A percentile compares a stretch with the other conserved stretches of the same genome.
Conservation (phyloP, 768 basidiomycete species). For the Gyrodon lividus region DNA sequence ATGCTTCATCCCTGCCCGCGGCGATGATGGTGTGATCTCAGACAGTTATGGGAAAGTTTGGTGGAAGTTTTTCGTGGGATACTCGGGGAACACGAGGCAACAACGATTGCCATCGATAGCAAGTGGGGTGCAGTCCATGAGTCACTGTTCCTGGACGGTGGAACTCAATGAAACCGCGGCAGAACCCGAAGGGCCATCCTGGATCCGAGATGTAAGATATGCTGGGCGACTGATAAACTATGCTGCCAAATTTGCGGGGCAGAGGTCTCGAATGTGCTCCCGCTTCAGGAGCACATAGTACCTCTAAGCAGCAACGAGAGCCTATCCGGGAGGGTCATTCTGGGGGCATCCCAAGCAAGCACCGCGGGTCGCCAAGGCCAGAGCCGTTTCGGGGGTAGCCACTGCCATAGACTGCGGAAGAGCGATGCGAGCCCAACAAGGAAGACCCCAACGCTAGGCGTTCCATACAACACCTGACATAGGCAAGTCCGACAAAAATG, state of each 20-base stretch:
- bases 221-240: not conserved
- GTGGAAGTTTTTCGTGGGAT: slow-evolving; percentile 15
- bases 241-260: not conserved
- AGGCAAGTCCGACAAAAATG: not conserved
- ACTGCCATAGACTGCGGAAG: not conserved
- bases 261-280: not conserved
- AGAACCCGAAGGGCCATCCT: slow-evolving; percentile 5
- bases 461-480: not conserved
- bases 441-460: not conserved
- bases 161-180: slow-evolving; percentile 3
- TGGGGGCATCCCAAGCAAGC: not conserved
- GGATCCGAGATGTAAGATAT: slow-evolving; percentile 14
- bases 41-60: slow-evolving; percentile 10
- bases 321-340: not conserved
- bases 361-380: not conserved
- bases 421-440: not conserved
- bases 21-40: slow-evolving; percentile 13
- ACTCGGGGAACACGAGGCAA: slow-evolving; percentile 29
- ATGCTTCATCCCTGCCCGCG: slow-evolving; percentile 15
- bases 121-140: slow-evolving; percentile 12
- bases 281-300: not conserved
- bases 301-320: not conserved
- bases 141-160: not conserved
- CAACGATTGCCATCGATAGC: slow-evolving; percentile 9
- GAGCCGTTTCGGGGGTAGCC: not conserved